A percentile compares a stretch with the other conserved stretches of the same genome.
phyloP scores from a whole-genome alignment of 2,329 filamentous ascomycete genomes.

The Beauveria caledonica region DNA sequence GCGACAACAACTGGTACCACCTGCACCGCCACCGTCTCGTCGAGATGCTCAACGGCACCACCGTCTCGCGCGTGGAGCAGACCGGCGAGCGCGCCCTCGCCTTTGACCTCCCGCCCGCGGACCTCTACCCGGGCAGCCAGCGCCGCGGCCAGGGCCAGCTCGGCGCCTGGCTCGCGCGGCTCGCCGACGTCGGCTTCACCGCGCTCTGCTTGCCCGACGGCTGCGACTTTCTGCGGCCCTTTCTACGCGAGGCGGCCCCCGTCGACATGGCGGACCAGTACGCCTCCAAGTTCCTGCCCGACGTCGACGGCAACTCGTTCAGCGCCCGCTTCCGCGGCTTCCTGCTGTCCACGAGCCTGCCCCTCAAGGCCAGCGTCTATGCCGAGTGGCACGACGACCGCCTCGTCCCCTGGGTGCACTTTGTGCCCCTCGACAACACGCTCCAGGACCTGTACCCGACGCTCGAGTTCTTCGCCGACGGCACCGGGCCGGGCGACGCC shows the following conservation, averaged over 20 bases:
- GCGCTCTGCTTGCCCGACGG: slow-evolving; percentile 29
- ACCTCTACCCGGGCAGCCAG: slow-evolving; percentile 37
- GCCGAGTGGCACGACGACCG: slow-evolving; percentile 68
- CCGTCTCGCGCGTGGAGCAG: slow-evolving; percentile 40
- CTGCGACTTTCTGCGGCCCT: slow-evolving; percentile 32
- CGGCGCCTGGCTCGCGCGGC: slow-evolving; percentile 32
- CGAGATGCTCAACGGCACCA: slow-evolving; percentile 59
- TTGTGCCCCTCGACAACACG: slow-evolving; percentile 61
- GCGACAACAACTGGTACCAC: slow-evolving; percentile 52
- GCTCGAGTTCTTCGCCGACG: slow-evolving; percentile 57
- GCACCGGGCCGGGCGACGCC: slow-evolving; percentile 37
- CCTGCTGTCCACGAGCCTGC: slow-evolving; percentile 54
- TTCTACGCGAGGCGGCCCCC: slow-evolving; percentile 24
- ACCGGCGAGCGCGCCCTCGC: slow-evolving; percentile 32
- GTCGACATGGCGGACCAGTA: slow-evolving; percentile 42
- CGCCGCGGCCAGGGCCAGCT: slow-evolving; percentile 25
- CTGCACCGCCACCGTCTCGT: slow-evolving; percentile 67
- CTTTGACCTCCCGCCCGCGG: slow-evolving; percentile 38
- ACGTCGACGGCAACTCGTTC: slow-evolving; percentile 63
- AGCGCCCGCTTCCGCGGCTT: slow-evolving; percentile 56
- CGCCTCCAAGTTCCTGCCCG: slow-evolving; percentile 56
- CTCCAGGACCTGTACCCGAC: slow-evolving; percentile 59
- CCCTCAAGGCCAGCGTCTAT: slow-evolving; percentile 65
- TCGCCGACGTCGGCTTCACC: slow-evolving; percentile 38
- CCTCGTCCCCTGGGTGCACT: slow-evolving; percentile 63